These are phyloP conservation scores for Candida ponderosae DNA, from an alignment of 805 yeast species.

Conservation along the genomic window DNA sequence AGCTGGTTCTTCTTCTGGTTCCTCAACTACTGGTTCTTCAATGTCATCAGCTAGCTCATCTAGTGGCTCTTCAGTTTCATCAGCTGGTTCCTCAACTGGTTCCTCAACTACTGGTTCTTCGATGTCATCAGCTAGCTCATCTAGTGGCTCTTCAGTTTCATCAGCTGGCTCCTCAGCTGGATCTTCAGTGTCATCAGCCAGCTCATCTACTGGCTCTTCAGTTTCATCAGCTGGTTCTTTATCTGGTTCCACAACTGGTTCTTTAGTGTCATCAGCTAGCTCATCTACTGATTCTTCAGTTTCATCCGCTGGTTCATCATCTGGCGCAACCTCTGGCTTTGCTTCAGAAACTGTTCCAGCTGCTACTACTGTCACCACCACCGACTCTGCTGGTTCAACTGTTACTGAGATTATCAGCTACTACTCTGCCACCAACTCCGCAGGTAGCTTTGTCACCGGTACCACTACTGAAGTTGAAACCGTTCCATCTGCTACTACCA, in stretches of 20 bases:
- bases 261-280: too few relatives aligned
- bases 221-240: slow-evolving; percentile 1
- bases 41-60: background rate
- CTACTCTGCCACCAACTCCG: slow-evolving; percentile 1
- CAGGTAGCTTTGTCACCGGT: slow-evolving; percentile 7
- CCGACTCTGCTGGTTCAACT: slow-evolving; percentile 11
- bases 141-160: slow-evolving; percentile 4
- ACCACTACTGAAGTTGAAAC: slow-evolving; percentile 2
- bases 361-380: slow-evolving; percentile 17
- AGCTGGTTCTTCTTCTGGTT: background rate
- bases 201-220: slow-evolving; percentile 19
- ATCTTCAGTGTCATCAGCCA: slow-evolving; percentile 26
- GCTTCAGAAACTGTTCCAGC: slow-evolving; percentile 12
- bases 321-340: slow-evolving; percentile 7
- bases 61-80: background rate
- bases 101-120: slow-evolving; percentile 1
- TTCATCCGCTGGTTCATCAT: background rate
- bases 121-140: background rate
- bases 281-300: background rate
- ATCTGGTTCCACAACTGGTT: background rate
- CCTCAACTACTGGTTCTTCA: slow-evolving; percentile 1
- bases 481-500: slow-evolving; percentile 17
- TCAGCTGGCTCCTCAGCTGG: background rate
- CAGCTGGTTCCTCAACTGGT: background rate
- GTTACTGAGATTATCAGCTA: slow-evolving; percentile 12